Percentiles rank a stretch among this genome's conserved stretches.
These are phyloP conservation scores for Salix dunnii DNA, from an alignment of 345 rosid species.

Conservation along the genomic window DNA sequence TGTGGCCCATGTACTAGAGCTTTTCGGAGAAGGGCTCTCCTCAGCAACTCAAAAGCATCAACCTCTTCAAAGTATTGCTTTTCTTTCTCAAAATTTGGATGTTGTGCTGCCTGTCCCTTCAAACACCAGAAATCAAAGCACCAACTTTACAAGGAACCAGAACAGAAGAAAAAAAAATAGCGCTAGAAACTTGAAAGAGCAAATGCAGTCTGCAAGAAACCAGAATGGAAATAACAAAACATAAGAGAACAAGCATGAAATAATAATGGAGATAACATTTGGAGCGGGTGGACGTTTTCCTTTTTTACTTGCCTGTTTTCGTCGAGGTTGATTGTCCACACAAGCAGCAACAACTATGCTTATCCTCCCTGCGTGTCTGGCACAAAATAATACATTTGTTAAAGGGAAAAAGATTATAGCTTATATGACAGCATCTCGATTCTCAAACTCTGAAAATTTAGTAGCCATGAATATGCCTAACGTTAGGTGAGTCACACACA, in stretches of 20 bases:
- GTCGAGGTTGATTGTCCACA: conserved; percentile 42
- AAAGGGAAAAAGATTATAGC: background rate
- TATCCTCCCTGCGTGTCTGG: conserved; percentile 64
- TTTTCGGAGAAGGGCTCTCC: conserved; percentile 99
- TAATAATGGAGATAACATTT: conserved; percentile 31
- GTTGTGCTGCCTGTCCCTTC: conserved; percentile 53
- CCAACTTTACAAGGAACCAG: background rate
- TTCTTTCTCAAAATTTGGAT: conserved; percentile 64
- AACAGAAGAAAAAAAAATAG: background rate
- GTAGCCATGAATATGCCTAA: background rate
- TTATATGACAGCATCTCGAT: background rate
- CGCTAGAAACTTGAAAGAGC: background rate
- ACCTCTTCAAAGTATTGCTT: conserved; percentile 71
- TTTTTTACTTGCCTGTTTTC: conserved; percentile 51
- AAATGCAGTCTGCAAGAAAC: background rate
- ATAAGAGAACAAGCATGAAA: background rate
- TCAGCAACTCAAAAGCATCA: conserved; percentile 91
- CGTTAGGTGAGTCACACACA: background rate
- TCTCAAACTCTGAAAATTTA: background rate
- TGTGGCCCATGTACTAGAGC: conserved; percentile 54
- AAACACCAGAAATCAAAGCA: conserved; percentile 8
- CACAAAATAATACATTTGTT: conserved; percentile 18
- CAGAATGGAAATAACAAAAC: background rate
- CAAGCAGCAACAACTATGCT: conserved; percentile 72
- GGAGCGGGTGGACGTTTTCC: conserved; percentile 63